Percentiles rank a stretch among this genome's conserved stretches.
Evolutionary conservation across 2,329 filamentous ascomycete species (phyloP).

Genomic region (Aspergillus tamarii): DNA sequence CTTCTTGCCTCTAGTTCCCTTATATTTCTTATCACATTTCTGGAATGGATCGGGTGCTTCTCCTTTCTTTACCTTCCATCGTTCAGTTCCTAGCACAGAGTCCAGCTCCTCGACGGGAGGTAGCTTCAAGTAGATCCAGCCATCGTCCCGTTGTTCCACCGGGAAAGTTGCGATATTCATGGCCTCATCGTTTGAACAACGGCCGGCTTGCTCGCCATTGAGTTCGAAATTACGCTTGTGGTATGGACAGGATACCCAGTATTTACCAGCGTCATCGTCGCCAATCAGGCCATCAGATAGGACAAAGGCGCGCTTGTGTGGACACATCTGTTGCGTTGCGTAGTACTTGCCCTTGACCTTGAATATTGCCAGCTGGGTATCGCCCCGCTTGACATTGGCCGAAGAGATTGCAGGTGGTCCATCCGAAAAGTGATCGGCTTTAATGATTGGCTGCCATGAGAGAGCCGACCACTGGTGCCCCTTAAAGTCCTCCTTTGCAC

Average conservation of each 20-base stretch:
- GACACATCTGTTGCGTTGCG: constrained; percentile 92
- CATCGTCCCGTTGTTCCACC: constrained; percentile 74
- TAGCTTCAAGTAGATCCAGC: constrained; percentile 77
- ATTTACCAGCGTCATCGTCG: constrained; percentile 59
- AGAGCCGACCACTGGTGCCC: constrained; percentile 66
- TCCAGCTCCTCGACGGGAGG: constrained; percentile 83
- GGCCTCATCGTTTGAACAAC: constrained; percentile 72
- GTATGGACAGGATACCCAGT: constrained; percentile 86
- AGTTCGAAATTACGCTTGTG: constrained; percentile 91
- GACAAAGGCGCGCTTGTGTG: constrained; percentile 88
- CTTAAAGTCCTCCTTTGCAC: constrained; percentile 72
- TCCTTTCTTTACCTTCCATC: constrained; percentile 76
- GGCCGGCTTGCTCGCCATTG: constrained; percentile 64
- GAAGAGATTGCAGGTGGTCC: constrained; percentile 70
- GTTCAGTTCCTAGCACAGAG: constrained; percentile 72
- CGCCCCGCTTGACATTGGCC: constrained; percentile 79
- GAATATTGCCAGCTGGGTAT: constrained; percentile 88
- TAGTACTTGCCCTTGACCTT: constrained; percentile 80
- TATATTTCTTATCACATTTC: constrained; percentile 59
- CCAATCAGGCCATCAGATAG: constrained; percentile 84
- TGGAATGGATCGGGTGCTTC: constrained; percentile 63
- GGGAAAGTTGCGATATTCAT: constrained; percentile 83
- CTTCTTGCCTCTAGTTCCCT: constrained; percentile 59
- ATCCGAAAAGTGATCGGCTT: constrained; percentile 69
- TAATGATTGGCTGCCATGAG: constrained; percentile 79